Evolutionary conservation across 345 rosid species (phyloP).

Genomic region (thale cress (Arabidopsis thaliana)): TAIR10.1 NC_003074.8:19866001-19866500

Average conservation of each 20-base stretch:
- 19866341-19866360: conserved; percentile 5
- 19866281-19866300: conserved; percentile 24
- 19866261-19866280: conserved; percentile 99
- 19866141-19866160: not conserved
- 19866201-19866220: conserved; percentile 59
- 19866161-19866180: not conserved
- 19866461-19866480: not conserved
- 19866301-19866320: not conserved
- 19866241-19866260: conserved; percentile 94
- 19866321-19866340: conserved; percentile 8
- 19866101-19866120: conserved; percentile 12
- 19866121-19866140: not conserved
- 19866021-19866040: conserved; percentile 80
- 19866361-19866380: conserved; percentile 52
- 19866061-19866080: conserved; percentile 86
- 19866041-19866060: conserved; percentile 92
- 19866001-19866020: conserved; percentile 65
- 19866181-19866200: not conserved
- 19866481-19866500: not conserved
- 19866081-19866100: conserved; percentile 95
- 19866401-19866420: conserved; percentile 97
- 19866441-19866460: conserved; percentile 78
- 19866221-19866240: conserved; percentile 84
- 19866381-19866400: conserved; percentile 99
- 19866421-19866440: conserved; percentile 98